Evolutionary conservation across 169 alveolate species (phyloP).

Genomic region (Besnoitia besnoiti): DNA sequence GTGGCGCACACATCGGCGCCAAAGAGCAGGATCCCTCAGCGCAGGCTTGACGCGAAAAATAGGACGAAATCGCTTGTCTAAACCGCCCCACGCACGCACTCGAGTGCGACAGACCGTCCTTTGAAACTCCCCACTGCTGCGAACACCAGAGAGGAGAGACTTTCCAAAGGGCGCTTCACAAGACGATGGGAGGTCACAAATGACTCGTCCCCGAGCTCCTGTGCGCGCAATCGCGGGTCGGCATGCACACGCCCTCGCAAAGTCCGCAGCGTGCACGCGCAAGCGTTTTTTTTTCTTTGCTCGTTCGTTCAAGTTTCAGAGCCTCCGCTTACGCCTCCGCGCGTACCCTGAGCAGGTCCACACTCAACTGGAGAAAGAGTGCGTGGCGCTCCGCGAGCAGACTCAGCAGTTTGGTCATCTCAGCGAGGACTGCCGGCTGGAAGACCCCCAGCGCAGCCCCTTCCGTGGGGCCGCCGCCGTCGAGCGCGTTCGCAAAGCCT

Average conservation of each 20-base stretch:
- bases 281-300: too few relatives aligned
- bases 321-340: too few relatives aligned
- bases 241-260: not conserved
- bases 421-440: not conserved
- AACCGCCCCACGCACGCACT: too few relatives aligned
- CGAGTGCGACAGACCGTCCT: too few relatives aligned
- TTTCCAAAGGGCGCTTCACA: too few relatives aligned
- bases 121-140: too few relatives aligned
- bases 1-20: too few relatives aligned
- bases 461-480: not conserved
- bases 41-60: too few relatives aligned
- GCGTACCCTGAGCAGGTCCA: slow-evolving; percentile 16
- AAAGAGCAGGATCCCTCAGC: too few relatives aligned
- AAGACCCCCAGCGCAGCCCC: not conserved
- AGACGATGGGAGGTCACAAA: too few relatives aligned
- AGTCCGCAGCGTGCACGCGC: not conserved
- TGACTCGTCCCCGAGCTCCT: not conserved
- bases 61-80: too few relatives aligned
- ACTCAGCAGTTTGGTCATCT: not conserved
- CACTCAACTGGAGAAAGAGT: slow-evolving; percentile 9
- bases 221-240: not conserved
- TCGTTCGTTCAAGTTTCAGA: not conserved
- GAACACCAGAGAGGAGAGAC: too few relatives aligned
- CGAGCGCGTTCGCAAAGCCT: not conserved
- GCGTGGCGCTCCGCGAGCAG: not conserved